A percentile compares a stretch with the other conserved stretches of the same genome.
Evolutionary conservation across 768 basidiomycete species (phyloP).

Genomic region (Terana coerulea): DNA sequence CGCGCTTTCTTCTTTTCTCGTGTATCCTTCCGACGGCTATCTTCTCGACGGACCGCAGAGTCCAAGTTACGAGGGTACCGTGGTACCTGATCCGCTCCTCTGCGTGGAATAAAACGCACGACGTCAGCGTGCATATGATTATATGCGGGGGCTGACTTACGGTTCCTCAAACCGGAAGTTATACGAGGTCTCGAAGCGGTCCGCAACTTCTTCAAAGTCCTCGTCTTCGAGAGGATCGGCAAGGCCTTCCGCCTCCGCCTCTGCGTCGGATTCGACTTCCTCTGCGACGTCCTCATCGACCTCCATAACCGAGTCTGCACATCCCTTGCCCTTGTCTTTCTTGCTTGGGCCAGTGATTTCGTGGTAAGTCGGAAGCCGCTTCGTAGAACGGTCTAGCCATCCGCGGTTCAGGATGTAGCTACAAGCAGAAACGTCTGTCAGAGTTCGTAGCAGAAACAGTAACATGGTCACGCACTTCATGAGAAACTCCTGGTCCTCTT

Average conservation of each 20-base stretch:
- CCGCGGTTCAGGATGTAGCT: slow-evolving; percentile 98
- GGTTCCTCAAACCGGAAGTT: slow-evolving; percentile 98
- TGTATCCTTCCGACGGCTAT: slow-evolving; percentile 81
- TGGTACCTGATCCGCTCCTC: slow-evolving; percentile 60
- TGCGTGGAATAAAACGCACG: too few relatives aligned
- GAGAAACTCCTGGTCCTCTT: slow-evolving; percentile 82
- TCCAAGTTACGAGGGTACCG: slow-evolving; percentile 74
- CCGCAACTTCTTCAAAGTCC: slow-evolving; percentile 86
- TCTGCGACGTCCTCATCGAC: slow-evolving; percentile 21
- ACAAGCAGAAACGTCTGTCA: not conserved
- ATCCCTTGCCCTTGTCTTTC: slow-evolving; percentile 22
- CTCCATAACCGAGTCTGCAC: slow-evolving; percentile 16
- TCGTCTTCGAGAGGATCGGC: slow-evolving; percentile 52
- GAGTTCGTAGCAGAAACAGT: not conserved
- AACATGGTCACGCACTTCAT: slow-evolving; percentile 61
- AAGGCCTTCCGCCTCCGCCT: slow-evolving; percentile 24
- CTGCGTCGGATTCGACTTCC: slow-evolving; percentile 29
- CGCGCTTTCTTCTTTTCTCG: slow-evolving; percentile 72
- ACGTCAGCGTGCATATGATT: too few relatives aligned
- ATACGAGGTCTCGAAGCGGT: slow-evolving; percentile 93
- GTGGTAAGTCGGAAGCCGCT: slow-evolving; percentile 78
- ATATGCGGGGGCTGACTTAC: too few relatives aligned
- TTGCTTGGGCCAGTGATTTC: slow-evolving; percentile 56
- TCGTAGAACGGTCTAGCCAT: slow-evolving; percentile 82
- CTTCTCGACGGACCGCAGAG: slow-evolving; percentile 63